Percentiles rank a stretch among this genome's conserved stretches.
These are phyloP conservation scores for Coccomyxa sp. DNA, from an alignment of 139 green algal genomes.

Conservation along the genomic window DNA sequence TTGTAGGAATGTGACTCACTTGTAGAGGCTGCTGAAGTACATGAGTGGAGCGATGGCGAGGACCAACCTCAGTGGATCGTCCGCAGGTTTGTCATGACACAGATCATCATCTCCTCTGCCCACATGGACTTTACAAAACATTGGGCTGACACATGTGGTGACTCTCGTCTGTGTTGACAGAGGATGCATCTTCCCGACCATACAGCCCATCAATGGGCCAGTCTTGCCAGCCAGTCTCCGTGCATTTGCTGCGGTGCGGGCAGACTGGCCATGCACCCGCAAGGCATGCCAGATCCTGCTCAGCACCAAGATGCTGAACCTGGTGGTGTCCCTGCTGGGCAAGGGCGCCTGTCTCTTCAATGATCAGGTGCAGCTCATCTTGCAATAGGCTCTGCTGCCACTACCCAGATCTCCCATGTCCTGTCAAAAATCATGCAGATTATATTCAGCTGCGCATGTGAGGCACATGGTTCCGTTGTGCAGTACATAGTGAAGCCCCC, in stretches of 20 bases:
- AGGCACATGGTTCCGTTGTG: neutral
- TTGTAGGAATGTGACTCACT: neutral
- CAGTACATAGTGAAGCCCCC: slow-evolving; percentile 44
- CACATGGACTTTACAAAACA: no score
- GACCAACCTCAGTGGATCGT: neutral
- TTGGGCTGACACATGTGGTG: no score
- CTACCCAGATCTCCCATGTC: neutral
- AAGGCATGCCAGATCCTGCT: neutral
- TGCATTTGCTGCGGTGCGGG: neutral
- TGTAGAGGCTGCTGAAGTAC: neutral
- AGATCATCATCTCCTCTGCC: neutral
- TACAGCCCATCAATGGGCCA: neutral
- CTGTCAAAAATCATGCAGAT: neutral
- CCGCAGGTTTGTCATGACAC: neutral
- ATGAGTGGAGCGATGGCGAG: neutral
- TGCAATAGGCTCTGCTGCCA: neutral
- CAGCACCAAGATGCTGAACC: neutral
- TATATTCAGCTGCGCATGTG: neutral
- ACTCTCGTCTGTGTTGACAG: no score
- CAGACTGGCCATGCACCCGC: neutral
- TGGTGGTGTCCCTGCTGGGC: slow-evolving; percentile 14
- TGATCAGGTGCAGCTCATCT: slow-evolving; percentile 11
- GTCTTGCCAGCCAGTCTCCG: neutral
- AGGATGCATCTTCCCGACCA: neutral
- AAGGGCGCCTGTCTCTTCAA: slow-evolving; percentile 19